Evolutionary conservation across 768 basidiomycete genomes (phyloP).

Genomic region (Rhizopogon roseolus): DNA sequence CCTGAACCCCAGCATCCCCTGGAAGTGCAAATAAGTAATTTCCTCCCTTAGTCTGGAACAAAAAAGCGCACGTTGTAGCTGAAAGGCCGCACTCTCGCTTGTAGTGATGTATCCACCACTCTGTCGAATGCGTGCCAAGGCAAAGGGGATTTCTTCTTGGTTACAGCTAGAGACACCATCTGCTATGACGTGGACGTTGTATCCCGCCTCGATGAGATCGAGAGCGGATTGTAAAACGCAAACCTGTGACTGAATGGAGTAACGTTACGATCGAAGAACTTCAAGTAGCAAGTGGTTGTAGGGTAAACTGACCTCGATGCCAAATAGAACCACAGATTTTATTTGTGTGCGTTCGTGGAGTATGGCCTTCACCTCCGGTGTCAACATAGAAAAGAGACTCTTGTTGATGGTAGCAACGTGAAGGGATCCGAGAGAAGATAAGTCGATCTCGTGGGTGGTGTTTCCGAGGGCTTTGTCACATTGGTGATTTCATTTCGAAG

Average conservation of each 20-base stretch:
- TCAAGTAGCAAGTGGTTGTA: neutral
- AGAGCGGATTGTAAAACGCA: slow-evolving; percentile 84
- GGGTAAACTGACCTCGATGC: slow-evolving; percentile 68
- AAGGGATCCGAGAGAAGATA: slow-evolving; percentile 48
- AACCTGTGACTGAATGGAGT: slow-evolving; percentile 65
- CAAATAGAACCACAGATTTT: slow-evolving; percentile 69
- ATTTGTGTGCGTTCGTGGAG: slow-evolving; percentile 45
- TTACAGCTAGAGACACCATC: slow-evolving; percentile 86
- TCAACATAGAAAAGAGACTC: slow-evolving; percentile 82
- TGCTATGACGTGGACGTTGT: slow-evolving; percentile 65
- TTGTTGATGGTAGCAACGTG: slow-evolving; percentile 67
- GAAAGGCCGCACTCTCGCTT: slow-evolving; percentile 77
- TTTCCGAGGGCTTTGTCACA: slow-evolving; percentile 56
- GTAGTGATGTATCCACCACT: slow-evolving; percentile 77
- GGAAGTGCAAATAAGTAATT: slow-evolving; percentile 10
- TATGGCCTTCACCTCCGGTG: slow-evolving; percentile 53
- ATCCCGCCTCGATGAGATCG: slow-evolving; percentile 49
- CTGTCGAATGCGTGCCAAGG: slow-evolving; percentile 61
- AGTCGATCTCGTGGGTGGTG: slow-evolving; percentile 59
- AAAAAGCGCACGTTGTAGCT: slow-evolving; percentile 55
- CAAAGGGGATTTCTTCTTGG: slow-evolving; percentile 72
- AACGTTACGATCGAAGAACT: neutral
- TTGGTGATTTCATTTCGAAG: neutral
- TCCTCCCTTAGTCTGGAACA: slow-evolving; percentile 2
- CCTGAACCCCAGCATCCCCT: slow-evolving; percentile 57